Evolutionary conservation across 805 yeast species (phyloP), one percentile per base, ranked within the genome.

Genomic region (Blastobotrys parvus): DNA sequence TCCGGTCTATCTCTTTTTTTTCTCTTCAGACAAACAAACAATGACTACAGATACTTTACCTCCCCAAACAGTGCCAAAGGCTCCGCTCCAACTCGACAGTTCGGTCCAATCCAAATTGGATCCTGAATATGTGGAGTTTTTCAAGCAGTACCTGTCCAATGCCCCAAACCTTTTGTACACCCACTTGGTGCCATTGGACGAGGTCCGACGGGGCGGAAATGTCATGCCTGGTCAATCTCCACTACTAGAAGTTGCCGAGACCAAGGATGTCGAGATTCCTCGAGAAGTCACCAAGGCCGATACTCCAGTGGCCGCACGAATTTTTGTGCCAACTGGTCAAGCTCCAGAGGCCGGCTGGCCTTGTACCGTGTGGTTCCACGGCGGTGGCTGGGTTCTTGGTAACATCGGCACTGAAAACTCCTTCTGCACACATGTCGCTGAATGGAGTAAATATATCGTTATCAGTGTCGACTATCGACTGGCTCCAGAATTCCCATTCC

Each of bases 401-500:
- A 58, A 58, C 42, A 60, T 69, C 33, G 49, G 43, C 43, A 61
- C 72, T 11, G 72, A 69, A 44, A 68, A 70, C 55, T 61, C 69
- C 2, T 66, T 57, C 51, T 69, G 72, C 46, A 62, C 72, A 2
- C 64, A 67, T 44, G 48, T 65, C 33, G 69, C 71, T 19, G 61
- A 62, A 30, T 42, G 50, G 40, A 37, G 39, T 30, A 20, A 25
- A 68, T 61, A 68, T 45, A 51, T 62, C 13, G 73, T 70, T 10
- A 56, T 73, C 13, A 58, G 67, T 6, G 70, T 72, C 13, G 76
- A 72, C 53, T 73, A 73, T 55, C 49, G 77, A 34, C 55, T 71
- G 42, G 76, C 76, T 0, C 78, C 78, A 2, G 75, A 73, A 51
- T 49, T 57, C 50, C 70, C 70, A 17, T 73, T 60, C 53, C 78